A percentile compares a stretch with the other conserved stretches of the same genome.
phyloP scores from a whole-genome alignment of 2,329 filamentous ascomycete species.

The Aspergillus alliaceus region DNA sequence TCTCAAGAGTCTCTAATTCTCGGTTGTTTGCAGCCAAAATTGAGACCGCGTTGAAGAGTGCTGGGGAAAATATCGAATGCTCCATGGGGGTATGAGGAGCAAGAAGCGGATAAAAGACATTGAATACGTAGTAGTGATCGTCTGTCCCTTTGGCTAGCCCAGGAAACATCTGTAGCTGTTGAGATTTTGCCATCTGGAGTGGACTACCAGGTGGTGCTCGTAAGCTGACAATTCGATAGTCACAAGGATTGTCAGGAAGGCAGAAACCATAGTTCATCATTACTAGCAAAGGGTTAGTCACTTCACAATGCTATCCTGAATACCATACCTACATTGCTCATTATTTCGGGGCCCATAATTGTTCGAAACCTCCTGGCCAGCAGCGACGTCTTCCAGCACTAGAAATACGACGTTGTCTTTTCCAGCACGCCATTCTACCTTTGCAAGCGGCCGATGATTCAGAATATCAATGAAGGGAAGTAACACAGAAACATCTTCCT shows the following conservation, averaged over 20 bases:
- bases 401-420: constrained; percentile 40
- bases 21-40: constrained; percentile 43
- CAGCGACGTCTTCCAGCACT: constrained; percentile 47
- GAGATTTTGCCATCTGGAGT: constrained; percentile 35
- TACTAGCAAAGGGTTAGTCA: constrained; percentile 26
- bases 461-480: constrained; percentile 70
- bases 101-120: constrained; percentile 44
- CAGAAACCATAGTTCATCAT: constrained; percentile 51
- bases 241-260: constrained; percentile 42
- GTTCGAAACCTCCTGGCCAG: constrained; percentile 61
- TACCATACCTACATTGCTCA: constrained; percentile 53
- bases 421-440: constrained; percentile 58
- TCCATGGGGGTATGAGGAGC: constrained; percentile 36
- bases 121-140: constrained; percentile 47
- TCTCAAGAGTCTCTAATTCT: constrained; percentile 37
- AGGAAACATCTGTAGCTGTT: constrained; percentile 36
- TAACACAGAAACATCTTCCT: constrained; percentile 66
- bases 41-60: constrained; percentile 43
- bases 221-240: constrained; percentile 45
- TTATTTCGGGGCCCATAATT: constrained; percentile 78
- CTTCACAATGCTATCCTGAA: neutral
- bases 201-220: constrained; percentile 41
- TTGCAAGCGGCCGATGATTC: constrained; percentile 66
- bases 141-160: constrained; percentile 28
- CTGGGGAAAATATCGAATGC: constrained; percentile 43